Base-by-base conservation (phyloP, 805 yeast genomes). In the Lipomyces spencermartinsiae region DNA sequence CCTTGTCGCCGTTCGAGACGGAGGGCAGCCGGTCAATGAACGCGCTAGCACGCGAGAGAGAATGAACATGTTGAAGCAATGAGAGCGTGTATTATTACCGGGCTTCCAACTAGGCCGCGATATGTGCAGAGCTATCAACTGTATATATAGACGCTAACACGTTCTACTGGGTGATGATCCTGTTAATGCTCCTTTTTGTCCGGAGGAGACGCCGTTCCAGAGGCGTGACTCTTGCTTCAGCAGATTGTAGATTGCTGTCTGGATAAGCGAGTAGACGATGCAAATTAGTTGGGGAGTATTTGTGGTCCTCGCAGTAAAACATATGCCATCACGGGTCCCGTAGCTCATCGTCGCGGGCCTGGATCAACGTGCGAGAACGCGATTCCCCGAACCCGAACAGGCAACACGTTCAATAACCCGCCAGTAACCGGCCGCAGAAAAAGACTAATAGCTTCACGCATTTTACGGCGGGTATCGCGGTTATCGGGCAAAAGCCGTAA, bases 341-440 rank as follows among this genome's bases (percentile, higher is more conserved):
- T 37, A 37, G 4, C 12, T 37, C 14, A 43, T 43, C 22, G 22
- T n/a, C 8, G 14, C 10, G 49, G 49, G 16, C 16, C 49, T 1
- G 49, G 12, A 34, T 8, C 37, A 37, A 19, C 22, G 49, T n/a
- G 49, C 7, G n/a, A n/a, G 22, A 0, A 16, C 10, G 19, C 7
- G 49, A 43, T n/a, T 43, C 49, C 49, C 49, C 49, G n/a, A 43
- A 43, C 49, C 49, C 49, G 49, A 43, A 43, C 49, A 8, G 22
- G 5, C 43, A 37, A 4, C 43, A 35, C 9, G 37, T 19, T 10
- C 16, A 14, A 43, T n/a, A 43, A 43, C 49, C 29, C 49, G 49
- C 49, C 49, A 16, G 16, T 19, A 43, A n/a, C 49, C 49, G 49
- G 49, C 10, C 6, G 10, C n/a, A 3, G n/a, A 37, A 5, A 37